These are phyloP conservation scores for Aristolochia californica DNA, from an alignment of 164 flowering plant species.

Conservation along the genomic window DNA sequence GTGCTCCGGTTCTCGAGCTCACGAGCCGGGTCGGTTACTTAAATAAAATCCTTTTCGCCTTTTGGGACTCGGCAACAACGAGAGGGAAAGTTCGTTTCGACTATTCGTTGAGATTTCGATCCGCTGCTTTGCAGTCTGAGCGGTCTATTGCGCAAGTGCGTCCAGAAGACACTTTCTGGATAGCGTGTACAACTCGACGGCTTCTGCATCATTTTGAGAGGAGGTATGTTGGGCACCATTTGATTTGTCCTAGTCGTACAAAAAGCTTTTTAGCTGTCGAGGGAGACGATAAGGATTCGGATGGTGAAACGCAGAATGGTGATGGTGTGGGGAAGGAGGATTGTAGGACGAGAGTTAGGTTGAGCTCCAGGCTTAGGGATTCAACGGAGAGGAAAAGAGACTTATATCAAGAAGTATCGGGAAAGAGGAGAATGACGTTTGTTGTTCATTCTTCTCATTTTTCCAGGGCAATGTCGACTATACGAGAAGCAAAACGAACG, in stretches of 20 bases:
- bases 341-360: background rate
- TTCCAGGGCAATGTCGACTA: background rate
- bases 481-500: constrained; percentile 2
- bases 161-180: constrained; percentile 45
- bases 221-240: constrained; percentile 54
- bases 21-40: too few species aligned
- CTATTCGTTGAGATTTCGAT: too few species aligned
- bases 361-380: constrained; percentile 1
- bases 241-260: constrained; percentile 67
- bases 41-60: too few species aligned
- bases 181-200: constrained; percentile 56
- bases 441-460: background rate
- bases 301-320: background rate
- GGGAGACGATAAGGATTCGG: constrained; percentile 13
- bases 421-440: constrained; percentile 5
- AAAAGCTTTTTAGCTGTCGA: constrained; percentile 66
- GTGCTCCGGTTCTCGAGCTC: too few species aligned
- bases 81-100: too few species aligned
- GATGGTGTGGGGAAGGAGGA: background rate
- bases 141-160: constrained; percentile 4
- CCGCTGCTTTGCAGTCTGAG: constrained; percentile 40
- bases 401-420: background rate
- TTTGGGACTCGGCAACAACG: too few species aligned
- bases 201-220: constrained; percentile 65
- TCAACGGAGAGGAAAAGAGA: constrained; percentile 1